Percentiles rank a stretch among this genome's conserved stretches.
These are phyloP conservation scores for Rhizophora mangle DNA, from an alignment of 345 rosid genomes.

Conservation along the genomic window DNA sequence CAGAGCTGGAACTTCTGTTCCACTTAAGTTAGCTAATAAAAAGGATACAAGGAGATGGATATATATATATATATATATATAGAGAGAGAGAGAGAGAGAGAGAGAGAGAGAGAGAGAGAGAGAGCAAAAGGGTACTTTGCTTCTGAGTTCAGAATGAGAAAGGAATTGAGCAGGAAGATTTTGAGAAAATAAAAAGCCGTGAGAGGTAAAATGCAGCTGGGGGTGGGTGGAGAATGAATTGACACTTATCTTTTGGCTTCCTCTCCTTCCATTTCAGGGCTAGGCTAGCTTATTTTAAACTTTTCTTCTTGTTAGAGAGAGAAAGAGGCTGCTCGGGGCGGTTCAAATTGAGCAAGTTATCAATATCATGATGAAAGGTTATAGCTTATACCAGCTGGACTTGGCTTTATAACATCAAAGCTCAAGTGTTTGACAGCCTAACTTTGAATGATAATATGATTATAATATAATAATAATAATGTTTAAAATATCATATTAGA, in stretches of 20 bases:
- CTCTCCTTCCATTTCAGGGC: no score
- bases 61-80: neutral
- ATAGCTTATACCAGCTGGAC: neutral
- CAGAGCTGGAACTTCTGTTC: neutral
- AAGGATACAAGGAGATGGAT: neutral
- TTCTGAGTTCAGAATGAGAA: slow-evolving; percentile 9
- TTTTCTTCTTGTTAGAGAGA: neutral
- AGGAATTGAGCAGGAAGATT: slow-evolving; percentile 6
- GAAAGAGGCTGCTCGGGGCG: neutral
- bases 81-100: slow-evolving; percentile 5
- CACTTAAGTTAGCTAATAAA: neutral
- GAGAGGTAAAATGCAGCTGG: neutral
- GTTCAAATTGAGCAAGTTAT: slow-evolving; percentile 16
- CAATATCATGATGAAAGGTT: neutral
- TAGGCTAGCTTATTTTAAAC: no score
- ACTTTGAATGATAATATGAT: neutral
- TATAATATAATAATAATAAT: neutral
- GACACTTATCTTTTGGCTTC: neutral
- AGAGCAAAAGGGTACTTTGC: slow-evolving; percentile 10
- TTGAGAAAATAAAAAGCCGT: neutral
- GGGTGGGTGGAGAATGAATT: neutral
- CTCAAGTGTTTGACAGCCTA: neutral
- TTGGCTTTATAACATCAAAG: neutral
- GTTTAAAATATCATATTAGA: neutral
- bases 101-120: slow-evolving; percentile 12